A percentile compares a stretch with the other conserved stretches of the same genome.
These are phyloP conservation scores for Mycena albidolilacea DNA, from an alignment of 768 basidiomycete genomes.

Conservation along the genomic window DNA sequence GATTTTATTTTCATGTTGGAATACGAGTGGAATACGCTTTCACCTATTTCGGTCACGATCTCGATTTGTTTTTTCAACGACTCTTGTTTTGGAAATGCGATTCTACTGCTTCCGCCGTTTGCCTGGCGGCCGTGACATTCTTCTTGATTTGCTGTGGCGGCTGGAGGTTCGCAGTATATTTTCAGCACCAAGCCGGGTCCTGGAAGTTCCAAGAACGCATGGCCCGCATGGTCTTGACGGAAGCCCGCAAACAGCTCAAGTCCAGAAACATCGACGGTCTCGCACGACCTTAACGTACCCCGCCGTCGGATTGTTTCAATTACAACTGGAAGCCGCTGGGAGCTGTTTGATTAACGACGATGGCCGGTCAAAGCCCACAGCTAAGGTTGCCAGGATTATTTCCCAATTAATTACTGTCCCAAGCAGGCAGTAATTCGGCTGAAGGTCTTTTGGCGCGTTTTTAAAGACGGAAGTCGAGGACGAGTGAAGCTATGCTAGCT, in stretches of 20 bases:
- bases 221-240: neutral
- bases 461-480: too few relatives aligned
- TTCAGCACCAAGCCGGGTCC: neutral
- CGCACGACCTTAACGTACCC: constrained; percentile 11
- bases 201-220: neutral
- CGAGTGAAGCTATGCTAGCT: too few relatives aligned
- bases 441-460: too few relatives aligned
- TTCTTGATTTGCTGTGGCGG: neutral
- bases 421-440: too few relatives aligned
- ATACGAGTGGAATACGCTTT: too few relatives aligned
- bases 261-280: neutral
- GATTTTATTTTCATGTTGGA: too few relatives aligned
- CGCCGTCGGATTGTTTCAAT: neutral
- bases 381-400: too few relatives aligned
- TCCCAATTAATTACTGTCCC: too few relatives aligned
- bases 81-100: neutral
- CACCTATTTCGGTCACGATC: too few relatives aligned
- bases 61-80: neutral
- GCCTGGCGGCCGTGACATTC: neutral
- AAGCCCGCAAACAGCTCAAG: neutral
- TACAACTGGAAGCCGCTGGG: constrained; percentile 1
- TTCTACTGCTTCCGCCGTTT: neutral
- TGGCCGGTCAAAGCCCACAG: too few relatives aligned
- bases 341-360: neutral
- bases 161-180: neutral